These are phyloP conservation scores for Chernovozyma aurita DNA, from an alignment of 1,139 yeast genomes.

Conservation along the genomic window DNA sequence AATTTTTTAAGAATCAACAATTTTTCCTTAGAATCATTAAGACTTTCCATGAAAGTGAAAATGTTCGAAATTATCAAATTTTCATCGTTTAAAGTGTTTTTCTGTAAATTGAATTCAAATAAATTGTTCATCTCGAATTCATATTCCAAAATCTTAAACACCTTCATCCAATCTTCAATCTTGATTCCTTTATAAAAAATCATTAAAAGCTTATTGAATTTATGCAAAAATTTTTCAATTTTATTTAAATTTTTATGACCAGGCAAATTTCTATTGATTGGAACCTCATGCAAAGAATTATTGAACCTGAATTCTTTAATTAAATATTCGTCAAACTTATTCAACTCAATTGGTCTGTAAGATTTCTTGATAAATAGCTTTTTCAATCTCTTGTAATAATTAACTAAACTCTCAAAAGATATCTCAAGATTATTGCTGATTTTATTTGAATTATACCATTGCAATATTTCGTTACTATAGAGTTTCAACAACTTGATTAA, in stretches of 20 bases:
- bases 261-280: conserved; percentile 45
- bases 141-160: conserved; percentile 69
- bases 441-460: conserved; percentile 61
- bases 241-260: conserved; percentile 41
- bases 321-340: conserved; percentile 37
- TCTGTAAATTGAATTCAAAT: conserved; percentile 53
- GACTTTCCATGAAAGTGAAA: conserved; percentile 62
- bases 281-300: conserved; percentile 42
- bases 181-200: conserved; percentile 58
- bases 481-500: conserved; percentile 65
- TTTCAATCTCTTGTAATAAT: conserved; percentile 63
- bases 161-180: conserved; percentile 74
- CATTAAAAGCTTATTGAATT: conserved; percentile 60
- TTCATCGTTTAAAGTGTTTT: conserved; percentile 43
- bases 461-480: conserved; percentile 65
- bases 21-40: conserved; percentile 43
- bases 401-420: conserved; percentile 47
- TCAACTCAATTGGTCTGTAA: conserved; percentile 58
- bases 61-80: conserved; percentile 63
- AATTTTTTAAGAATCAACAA: conserved; percentile 47
- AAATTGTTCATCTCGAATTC: conserved; percentile 47
- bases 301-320: conserved; percentile 37
- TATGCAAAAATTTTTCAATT: conserved; percentile 56
- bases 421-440: conserved; percentile 38
- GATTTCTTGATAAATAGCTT: conserved; percentile 73